These are phyloP conservation scores for Haberlea rhodopensis DNA, from an alignment of 257 asterid genomes.

Conservation along the genomic window DNA sequence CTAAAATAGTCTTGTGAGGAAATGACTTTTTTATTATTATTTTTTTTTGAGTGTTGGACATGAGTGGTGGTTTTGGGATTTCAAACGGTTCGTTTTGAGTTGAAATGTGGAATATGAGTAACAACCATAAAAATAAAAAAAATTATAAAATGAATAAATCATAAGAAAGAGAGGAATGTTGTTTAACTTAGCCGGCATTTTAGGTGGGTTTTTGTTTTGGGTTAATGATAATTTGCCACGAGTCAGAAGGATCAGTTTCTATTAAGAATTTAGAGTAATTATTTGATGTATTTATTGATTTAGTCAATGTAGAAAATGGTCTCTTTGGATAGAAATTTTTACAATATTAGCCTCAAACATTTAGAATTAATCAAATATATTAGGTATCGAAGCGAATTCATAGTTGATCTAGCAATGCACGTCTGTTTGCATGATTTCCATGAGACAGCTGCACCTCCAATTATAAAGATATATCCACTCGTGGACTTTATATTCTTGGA, in stretches of 20 bases:
- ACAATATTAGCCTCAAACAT: too few species aligned
- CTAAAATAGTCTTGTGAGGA: slow-evolving; percentile 29
- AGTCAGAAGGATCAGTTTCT: slow-evolving; percentile 28
- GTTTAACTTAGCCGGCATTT: slow-evolving; percentile 58
- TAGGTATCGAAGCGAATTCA: too few species aligned
- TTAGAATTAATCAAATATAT: too few species aligned
- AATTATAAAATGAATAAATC: background rate
- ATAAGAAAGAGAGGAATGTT: slow-evolving; percentile 24
- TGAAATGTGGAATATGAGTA: slow-evolving; percentile 14
- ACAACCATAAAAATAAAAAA: background rate
- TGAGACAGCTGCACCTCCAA: too few species aligned
- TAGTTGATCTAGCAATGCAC: too few species aligned
- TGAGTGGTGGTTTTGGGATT: slow-evolving; percentile 29
- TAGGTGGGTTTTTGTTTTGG: slow-evolving; percentile 28
- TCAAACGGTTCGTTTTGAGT: background rate
- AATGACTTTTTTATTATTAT: background rate
- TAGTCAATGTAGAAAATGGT: too few species aligned
- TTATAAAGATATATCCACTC: too few species aligned
- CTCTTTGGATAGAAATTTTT: too few species aligned
- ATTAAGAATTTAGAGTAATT: too few species aligned
- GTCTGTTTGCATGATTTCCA: too few species aligned
- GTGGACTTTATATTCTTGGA: too few species aligned
- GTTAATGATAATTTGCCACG: slow-evolving; percentile 37
- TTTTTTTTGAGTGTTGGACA: background rate
- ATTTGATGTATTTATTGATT: too few species aligned